Evolutionary conservation across 1,139 yeast genomes (phyloP), one percentile per base, ranked within the genome.

Genomic region (Candida freyschussii): DNA sequence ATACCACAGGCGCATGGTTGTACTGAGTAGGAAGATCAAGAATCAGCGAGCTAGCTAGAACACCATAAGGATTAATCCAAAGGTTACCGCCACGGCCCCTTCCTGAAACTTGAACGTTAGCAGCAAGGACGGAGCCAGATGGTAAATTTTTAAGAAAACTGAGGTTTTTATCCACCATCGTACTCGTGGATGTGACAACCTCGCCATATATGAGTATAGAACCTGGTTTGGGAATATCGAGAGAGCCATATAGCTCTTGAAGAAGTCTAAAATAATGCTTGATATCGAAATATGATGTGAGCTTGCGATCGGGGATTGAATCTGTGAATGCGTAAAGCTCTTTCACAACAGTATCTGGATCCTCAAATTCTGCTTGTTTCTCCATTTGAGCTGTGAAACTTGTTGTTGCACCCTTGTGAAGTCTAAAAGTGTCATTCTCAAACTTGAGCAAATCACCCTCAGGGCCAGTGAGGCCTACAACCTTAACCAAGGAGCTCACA

Each of bases 41-140:
- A 6, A 86, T 71, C 1, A 78, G 71, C 0, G 96, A 85, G 20
- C 78, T 74, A 0, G 97, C 95, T 57, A 87, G 62, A 1, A 87
- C 95, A 7, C 99, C 99, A 22, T 73, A 71, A 2, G 98, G 98
- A 45, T 86, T 89, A 17, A 93, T 79, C 98, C 98, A 93, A 2
- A 79, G 79, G 48, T 93, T 93, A 3, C 93, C 94, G 6, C 96
- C 95, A 39, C 99, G 73, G 1, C 99, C 99, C 32, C 93, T 68
- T 2, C 98, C 99, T 1, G 87, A 73, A 1, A 85, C 78, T 55
- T 93, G 99, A 3, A 83, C 74, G 1, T 91, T 77, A 1, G 55
- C 50, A 14, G 47, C 43, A n/a, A 77, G 63, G 0, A 81, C 65
- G 29, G 78, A 67, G 0, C 96, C 96, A 26, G 76, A 68, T 1